Base-by-base conservation (phyloP, 1,284 basidiomycete species). In the Leccinum cinnamomeum region DNA sequence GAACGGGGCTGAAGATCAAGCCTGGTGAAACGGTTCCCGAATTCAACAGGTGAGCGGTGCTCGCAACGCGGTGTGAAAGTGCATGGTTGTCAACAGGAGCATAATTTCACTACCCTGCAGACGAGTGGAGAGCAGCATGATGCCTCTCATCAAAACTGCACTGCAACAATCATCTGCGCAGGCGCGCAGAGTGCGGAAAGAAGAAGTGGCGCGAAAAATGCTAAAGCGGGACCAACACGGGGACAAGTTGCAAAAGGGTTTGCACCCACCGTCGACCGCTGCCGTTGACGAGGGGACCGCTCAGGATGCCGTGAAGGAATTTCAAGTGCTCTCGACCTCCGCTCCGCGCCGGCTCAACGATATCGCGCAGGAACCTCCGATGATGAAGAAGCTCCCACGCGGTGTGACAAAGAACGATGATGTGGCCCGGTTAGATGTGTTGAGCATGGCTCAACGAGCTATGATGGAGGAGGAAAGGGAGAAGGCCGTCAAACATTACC, bases 401-500 rank as follows among this genome's bases (percentile, higher is more conserved):
- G 77, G 78, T 25, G 79, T 72, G 69, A 64, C 70, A 53, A 69
- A 66, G 64, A 59, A 46, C 59, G 62, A 58, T 76, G 62, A 58
- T 76, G 75, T 28, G 65, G 71, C 70, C 81, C 39, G 64, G 12
- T 57, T 60, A 53, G 82, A 81, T 2, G 80, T 89, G 10, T 64
- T 91, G 28, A 89, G 86, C n/a, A 85, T 90, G 82, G 84, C 86
- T 6, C 89, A 91, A 76, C 87, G 84, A 72, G 79, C 79, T 10
- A 85, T 88, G 86, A 85, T 93, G 83, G 89, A 89, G 68, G 78
- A 80, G 63, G 90, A 92, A 75, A 79, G 91, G 62, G 87, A 88
- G 68, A 86, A 80, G 63, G 89, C 78, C 14, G 86, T 93, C 62
- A 76, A 74, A 69, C 77, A 82, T 60, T 92, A 93, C 71, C 76